Percentiles rank a stretch among this genome's conserved stretches.
Evolutionary conservation across 805 yeast species (phyloP).

Genomic region (Sungouiozyma ichnusensis): DNA sequence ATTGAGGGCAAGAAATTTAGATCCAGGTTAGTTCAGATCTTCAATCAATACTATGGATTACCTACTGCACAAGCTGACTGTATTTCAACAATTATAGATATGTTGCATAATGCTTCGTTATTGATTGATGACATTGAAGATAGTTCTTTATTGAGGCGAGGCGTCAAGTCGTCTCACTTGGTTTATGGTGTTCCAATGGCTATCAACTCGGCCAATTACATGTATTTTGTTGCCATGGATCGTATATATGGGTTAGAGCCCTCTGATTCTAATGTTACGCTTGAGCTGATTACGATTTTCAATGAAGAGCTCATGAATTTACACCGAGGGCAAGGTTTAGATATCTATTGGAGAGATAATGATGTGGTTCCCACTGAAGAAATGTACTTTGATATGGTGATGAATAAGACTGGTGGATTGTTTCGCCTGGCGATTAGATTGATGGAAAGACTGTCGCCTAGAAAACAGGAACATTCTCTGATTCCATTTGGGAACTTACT

Average conservation of each 20-base stretch:
- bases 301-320: conserved; percentile 68
- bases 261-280: conserved; percentile 7
- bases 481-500: conserved; percentile 59
- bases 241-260: conserved; percentile 31
- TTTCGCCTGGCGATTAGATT: conserved; percentile 64
- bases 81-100: conserved; percentile 42
- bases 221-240: conserved; percentile 65
- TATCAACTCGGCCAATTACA: conserved; percentile 71
- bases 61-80: conserved; percentile 29
- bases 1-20: conserved; percentile 52
- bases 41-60: conserved; percentile 42
- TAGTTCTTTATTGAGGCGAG: conserved; percentile 57
- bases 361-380: conserved; percentile 43
- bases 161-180: conserved; percentile 68
- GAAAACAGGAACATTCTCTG: conserved; percentile 20
- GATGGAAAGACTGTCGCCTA: conserved; percentile 34
- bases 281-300: conserved; percentile 34
- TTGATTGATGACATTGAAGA: conserved; percentile 88
- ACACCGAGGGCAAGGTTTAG: conserved; percentile 86
- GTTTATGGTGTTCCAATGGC: conserved; percentile 72
- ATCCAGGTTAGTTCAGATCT: conserved; percentile 37
- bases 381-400: conserved; percentile 71
- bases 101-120: conserved; percentile 55
- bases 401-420: conserved; percentile 83
- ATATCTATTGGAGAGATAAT: conserved; percentile 75